Evolutionary conservation across 371 early-diverging fungal genomes (phyloP).

Genomic region (Mortierella sp.): DNA sequence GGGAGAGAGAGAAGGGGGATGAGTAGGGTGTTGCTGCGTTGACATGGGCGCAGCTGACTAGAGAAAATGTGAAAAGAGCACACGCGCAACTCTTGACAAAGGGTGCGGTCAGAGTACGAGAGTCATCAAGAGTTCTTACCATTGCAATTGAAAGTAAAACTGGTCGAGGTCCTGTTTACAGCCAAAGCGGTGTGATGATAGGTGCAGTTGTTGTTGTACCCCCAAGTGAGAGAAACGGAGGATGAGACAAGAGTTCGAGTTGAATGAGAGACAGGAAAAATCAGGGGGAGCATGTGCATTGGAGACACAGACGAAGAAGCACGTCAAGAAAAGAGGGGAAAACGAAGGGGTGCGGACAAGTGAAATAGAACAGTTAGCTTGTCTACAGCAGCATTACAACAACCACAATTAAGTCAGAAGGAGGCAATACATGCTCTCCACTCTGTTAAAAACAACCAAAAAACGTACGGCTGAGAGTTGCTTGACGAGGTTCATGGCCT

Average conservation of each 20-base stretch:
- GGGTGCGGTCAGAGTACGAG: background rate
- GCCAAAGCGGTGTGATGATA: background rate
- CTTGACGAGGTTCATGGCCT: conserved; percentile 52
- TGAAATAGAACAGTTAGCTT: background rate
- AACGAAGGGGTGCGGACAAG: background rate
- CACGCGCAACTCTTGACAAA: background rate
- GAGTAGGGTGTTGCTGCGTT: background rate
- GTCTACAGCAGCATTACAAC: background rate
- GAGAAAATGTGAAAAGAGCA: background rate
- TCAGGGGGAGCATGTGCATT: background rate
- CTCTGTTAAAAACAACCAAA: background rate
- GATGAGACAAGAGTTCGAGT: background rate
- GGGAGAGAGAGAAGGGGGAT: background rate
- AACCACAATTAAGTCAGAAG: background rate
- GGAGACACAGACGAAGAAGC: background rate
- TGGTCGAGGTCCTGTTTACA: conserved; percentile 50
- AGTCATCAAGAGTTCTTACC: conserved; percentile 25
- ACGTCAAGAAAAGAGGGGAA: background rate
- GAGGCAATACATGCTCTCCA: background rate
- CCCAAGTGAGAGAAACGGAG: background rate
- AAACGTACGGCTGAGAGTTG: conserved; percentile 37
- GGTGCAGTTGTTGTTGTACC: background rate
- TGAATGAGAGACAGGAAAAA: background rate
- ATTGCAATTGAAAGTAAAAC: conserved; percentile 56
- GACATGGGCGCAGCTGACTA: conserved; percentile 6